Percentiles rank a stretch among this genome's conserved stretches.
phyloP scores from a whole-genome alignment of 2,329 filamentous ascomycete species.

The Fusarium torreyae region DNA sequence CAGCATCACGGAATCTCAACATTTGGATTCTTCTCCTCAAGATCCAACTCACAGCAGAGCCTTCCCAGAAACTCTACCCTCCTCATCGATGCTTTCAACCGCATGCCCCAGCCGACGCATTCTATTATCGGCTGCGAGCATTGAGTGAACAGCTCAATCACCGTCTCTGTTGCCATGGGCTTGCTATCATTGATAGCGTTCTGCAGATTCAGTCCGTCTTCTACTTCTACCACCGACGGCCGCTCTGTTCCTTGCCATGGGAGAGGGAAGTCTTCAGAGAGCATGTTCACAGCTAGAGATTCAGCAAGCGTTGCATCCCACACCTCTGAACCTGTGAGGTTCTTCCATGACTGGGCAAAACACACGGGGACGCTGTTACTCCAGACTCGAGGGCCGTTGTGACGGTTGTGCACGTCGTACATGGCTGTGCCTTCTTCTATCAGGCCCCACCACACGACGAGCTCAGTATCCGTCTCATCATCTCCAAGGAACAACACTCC shows the following conservation, averaged over 20 bases:
- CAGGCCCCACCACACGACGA: constrained; percentile 51
- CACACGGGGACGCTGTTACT: constrained; percentile 50
- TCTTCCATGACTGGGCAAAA: constrained; percentile 48
- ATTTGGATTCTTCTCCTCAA: constrained; percentile 45
- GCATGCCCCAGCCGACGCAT: constrained; percentile 43
- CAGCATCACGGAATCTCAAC: constrained; percentile 34
- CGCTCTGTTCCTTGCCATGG: constrained; percentile 43
- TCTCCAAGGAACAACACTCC: constrained; percentile 47
- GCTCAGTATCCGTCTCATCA: constrained; percentile 44
- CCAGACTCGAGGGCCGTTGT: constrained; percentile 46
- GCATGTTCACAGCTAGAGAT: constrained; percentile 47
- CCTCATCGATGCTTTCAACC: constrained; percentile 45
- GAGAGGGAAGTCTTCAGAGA: constrained; percentile 47
- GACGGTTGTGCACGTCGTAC: constrained; percentile 47
- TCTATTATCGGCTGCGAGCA: constrained; percentile 44
- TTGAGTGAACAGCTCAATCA: constrained; percentile 47
- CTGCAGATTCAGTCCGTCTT: constrained; percentile 45
- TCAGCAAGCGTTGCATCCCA: constrained; percentile 44
- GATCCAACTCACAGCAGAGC: constrained; percentile 47
- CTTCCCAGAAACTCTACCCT: constrained; percentile 46
- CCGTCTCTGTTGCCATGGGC: constrained; percentile 43
- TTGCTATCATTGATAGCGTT: constrained; percentile 40
- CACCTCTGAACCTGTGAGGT: constrained; percentile 41
- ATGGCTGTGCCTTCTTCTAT: constrained; percentile 48
- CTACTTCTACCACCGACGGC: constrained; percentile 46